A percentile compares a stretch with the other conserved stretches of the same genome.
Conservation (phyloP, 805 yeast genomes). For the Candida parachauliodes region DNA sequence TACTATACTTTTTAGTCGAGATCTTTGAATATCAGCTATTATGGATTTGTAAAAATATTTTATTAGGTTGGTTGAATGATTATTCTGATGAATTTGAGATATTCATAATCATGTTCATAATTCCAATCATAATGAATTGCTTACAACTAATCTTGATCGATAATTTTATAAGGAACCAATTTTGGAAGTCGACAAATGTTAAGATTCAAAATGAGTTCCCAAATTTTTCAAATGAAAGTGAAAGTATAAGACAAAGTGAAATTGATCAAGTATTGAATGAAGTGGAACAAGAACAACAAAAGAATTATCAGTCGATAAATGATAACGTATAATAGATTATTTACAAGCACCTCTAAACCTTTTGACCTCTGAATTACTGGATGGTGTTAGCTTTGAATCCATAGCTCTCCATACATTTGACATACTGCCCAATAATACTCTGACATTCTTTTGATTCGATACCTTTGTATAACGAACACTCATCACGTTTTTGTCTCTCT, state of each 20-base stretch:
- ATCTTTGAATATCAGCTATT: slow-evolving; percentile 52
- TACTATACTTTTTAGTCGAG: slow-evolving; percentile 60
- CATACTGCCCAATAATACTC: slow-evolving; percentile 66
- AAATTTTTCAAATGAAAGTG: slow-evolving; percentile 11
- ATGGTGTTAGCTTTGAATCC: slow-evolving; percentile 50
- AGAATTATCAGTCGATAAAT: not conserved
- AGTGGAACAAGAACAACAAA: slow-evolving; percentile 1
- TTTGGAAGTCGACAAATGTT: slow-evolving; percentile 31
- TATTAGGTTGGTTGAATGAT: slow-evolving; percentile 78
- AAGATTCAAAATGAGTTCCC: slow-evolving; percentile 14
- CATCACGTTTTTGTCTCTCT: slow-evolving; percentile 78
- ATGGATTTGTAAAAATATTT: slow-evolving; percentile 61
- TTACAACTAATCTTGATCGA: slow-evolving; percentile 73
- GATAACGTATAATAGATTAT: not conserved
- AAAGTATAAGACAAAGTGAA: slow-evolving; percentile 11
- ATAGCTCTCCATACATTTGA: slow-evolving; percentile 85
- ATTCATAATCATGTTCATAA: slow-evolving; percentile 79
- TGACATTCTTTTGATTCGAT: slow-evolving; percentile 82
- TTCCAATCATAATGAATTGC: slow-evolving; percentile 70
- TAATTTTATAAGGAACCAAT: slow-evolving; percentile 62
- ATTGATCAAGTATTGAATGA: slow-evolving; percentile 8
- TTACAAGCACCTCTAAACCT: too few species aligned
- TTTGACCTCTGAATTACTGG: not conserved
- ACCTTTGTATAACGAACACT: slow-evolving; percentile 79
- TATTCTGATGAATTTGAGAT: slow-evolving; percentile 77